Conservation (phyloP, 2,329 filamentous ascomycete genomes). For the Penicillium sp. region DNA sequence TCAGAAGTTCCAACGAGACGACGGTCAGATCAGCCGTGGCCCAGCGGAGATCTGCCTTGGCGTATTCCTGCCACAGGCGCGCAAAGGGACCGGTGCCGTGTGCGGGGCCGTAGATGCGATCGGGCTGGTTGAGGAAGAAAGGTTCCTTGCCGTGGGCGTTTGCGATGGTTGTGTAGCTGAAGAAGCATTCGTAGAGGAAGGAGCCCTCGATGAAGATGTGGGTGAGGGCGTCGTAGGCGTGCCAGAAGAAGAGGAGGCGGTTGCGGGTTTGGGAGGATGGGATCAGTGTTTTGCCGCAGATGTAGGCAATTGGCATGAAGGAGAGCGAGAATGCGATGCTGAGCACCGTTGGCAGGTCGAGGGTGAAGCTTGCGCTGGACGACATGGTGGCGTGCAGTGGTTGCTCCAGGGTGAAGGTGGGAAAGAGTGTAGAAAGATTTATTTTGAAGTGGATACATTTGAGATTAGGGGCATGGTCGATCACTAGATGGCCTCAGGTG, state of each 20-base stretch:
- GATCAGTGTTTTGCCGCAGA: slow-evolving; percentile 54
- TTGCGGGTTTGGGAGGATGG: slow-evolving; percentile 59
- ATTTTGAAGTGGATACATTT: neutral
- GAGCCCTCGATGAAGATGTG: slow-evolving; percentile 90
- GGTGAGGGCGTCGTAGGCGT: slow-evolving; percentile 88
- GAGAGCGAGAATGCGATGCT: slow-evolving; percentile 60
- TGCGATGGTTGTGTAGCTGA: slow-evolving; percentile 60
- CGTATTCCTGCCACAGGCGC: slow-evolving; percentile 68
- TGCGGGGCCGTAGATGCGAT: slow-evolving; percentile 63
- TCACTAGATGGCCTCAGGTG: no score
- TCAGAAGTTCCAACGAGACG: slow-evolving; percentile 64
- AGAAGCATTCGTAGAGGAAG: slow-evolving; percentile 94
- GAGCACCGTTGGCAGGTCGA: slow-evolving; percentile 54
- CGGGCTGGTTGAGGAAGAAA: slow-evolving; percentile 58
- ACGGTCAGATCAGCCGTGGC: slow-evolving; percentile 62
- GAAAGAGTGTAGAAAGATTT: neutral
- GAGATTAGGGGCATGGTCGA: no score
- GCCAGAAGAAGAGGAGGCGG: slow-evolving; percentile 90
- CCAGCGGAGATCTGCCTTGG: slow-evolving; percentile 66
- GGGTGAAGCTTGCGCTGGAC: slow-evolving; percentile 34
- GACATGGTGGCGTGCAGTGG: slow-evolving; percentile 25
- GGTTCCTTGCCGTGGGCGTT: slow-evolving; percentile 36
- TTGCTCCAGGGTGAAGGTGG: neutral
- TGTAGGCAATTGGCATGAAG: slow-evolving; percentile 59
- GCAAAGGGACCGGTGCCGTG: slow-evolving; percentile 60